Evolutionary conservation across 176 grass and related monocot species (phyloP), one percentile per base, ranked within the genome.

Genomic region (Aechmea fasciata): DNA sequence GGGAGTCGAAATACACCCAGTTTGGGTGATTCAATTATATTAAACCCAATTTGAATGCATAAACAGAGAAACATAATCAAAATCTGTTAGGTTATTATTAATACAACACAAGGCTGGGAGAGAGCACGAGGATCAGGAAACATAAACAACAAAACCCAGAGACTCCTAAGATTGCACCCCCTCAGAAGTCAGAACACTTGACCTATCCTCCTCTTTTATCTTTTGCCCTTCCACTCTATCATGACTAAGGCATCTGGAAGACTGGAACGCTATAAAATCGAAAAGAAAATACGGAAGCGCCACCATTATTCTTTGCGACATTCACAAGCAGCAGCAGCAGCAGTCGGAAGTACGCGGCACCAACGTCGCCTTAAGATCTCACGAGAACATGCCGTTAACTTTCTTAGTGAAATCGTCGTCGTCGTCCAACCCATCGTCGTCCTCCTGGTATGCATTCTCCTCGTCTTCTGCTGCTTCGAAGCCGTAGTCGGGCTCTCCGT

Each of bases 321-420:
- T 61, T 61, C 55, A n/a, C 2, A 59, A 22, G 15, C 55, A 61
- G 20, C 55, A 22, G 15, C 55, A 61, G 20, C 55, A 61, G 55
- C 19, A 70, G 47, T 47, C 70, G 48, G 53, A 52, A 10, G 18
- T 3, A 25, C n/a, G 10, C 15, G 9, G 13, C 15, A 9, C 5
- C 13, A 11, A 19, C 9, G 55, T 61, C 55, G 2, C 17, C 20
- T 20, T 61, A 14, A 24, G 23, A 57, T 63, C 15, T 85, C 73
- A 84, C 6, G 86, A 78, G 67, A 90, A 83, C 66, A 90, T 51
- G 47, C 67, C 73, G 2, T 82, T 70, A 33, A 85, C 80, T 66
- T 71, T 90, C 49, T 78, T 77, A 0, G 83, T 70, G 1, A 90
- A 90, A 11, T 90, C 87, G 0, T 84, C 86, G 0, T 88, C 86